Percentiles rank a stretch among this genome's conserved stretches.
These are phyloP conservation scores for Citrus trifoliata DNA, from an alignment of 345 rosid species.

Conservation along the genomic window DNA sequence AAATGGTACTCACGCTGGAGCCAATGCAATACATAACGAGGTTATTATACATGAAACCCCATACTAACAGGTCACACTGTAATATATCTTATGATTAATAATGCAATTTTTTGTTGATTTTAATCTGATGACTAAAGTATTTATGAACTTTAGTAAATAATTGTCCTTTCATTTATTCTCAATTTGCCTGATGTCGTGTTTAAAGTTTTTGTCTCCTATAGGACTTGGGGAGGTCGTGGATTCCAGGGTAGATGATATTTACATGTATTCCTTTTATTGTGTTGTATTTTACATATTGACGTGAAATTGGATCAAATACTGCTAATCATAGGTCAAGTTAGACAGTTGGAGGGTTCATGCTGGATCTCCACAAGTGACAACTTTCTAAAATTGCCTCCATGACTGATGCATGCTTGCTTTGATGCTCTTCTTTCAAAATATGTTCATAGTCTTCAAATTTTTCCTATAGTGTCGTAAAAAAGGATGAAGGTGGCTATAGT, in stretches of 20 bases:
- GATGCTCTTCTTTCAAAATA: neutral
- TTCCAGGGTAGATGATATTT: neutral
- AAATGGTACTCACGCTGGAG: constrained; percentile 98
- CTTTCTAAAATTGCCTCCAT: neutral
- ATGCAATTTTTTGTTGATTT: neutral
- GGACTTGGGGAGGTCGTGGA: neutral
- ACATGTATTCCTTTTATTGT: neutral
- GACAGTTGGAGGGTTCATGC: neutral
- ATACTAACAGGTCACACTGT: neutral
- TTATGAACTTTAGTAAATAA: neutral
- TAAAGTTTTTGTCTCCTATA: neutral
- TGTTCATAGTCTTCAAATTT: neutral
- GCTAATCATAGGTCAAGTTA: neutral
- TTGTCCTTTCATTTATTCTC: neutral
- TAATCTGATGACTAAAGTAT: neutral
- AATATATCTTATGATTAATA: neutral
- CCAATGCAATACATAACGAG: constrained; percentile 95
- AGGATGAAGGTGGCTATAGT: constrained; percentile 77
- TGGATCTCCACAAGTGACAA: neutral
- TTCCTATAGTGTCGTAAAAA: constrained; percentile 64
- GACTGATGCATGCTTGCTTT: neutral
- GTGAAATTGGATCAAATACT: neutral
- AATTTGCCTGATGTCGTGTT: neutral
- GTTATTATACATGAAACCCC: constrained; percentile 28
- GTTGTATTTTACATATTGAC: neutral